phyloP scores from a whole-genome alignment of 192 early-diverging fungal species.

The Helicostylum pulchrum region DNA sequence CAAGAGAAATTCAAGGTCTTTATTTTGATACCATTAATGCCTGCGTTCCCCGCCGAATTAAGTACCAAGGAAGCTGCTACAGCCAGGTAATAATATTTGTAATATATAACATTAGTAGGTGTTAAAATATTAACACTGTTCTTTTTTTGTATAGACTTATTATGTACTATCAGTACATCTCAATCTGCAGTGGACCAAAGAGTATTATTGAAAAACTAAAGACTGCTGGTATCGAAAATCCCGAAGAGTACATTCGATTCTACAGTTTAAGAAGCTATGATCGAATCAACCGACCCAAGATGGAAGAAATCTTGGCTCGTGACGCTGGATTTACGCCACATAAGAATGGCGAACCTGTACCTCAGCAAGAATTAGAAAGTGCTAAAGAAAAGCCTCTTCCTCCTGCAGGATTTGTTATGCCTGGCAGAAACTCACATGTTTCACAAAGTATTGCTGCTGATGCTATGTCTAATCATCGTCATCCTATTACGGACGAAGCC shows the following conservation, averaged over 20 bases:
- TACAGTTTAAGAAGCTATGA: slow-evolving; percentile 76
- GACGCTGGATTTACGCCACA: slow-evolving; percentile 23
- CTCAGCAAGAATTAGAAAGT: background rate
- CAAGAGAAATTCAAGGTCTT: slow-evolving; percentile 73
- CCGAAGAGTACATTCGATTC: slow-evolving; percentile 70
- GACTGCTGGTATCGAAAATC: slow-evolving; percentile 49
- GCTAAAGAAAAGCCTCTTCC: slow-evolving; percentile 10
- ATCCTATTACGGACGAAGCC: background rate
- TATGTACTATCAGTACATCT: slow-evolving; percentile 79
- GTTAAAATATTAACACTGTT: background rate
- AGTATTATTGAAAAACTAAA: slow-evolving; percentile 57
- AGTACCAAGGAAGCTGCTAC: slow-evolving; percentile 68
- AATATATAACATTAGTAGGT: background rate
- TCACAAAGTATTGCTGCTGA: slow-evolving; percentile 3
- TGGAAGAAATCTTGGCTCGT: slow-evolving; percentile 22
- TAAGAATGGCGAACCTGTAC: background rate
- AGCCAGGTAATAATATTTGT: slow-evolving; percentile 39
- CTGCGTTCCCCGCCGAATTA: slow-evolving; percentile 84
- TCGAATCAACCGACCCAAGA: slow-evolving; percentile 45
- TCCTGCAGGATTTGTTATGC: slow-evolving; percentile 9
- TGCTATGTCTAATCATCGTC: slow-evolving; percentile 1
- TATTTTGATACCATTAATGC: slow-evolving; percentile 83
- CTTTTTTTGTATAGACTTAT: slow-evolving; percentile 43
- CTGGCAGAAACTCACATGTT: background rate
- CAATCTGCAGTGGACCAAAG: slow-evolving; percentile 72